Base-by-base conservation (phyloP, 768 basidiomycete genomes). In the Lactarius evosmus region DNA sequence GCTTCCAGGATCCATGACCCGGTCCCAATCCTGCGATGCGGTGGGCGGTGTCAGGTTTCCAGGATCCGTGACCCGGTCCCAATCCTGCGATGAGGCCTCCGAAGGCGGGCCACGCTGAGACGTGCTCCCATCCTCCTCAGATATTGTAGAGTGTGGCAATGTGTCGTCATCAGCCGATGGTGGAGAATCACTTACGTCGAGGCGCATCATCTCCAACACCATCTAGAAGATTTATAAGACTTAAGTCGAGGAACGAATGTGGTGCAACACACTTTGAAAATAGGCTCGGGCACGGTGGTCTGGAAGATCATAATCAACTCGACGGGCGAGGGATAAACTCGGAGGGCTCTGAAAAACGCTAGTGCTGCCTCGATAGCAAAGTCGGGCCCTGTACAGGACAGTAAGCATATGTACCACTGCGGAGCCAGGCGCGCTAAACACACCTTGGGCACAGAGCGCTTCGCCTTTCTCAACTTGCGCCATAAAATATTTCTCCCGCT, bases 231-330 rank as follows among this genome's bases (percentile, higher is more conserved):
- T 40, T 16, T 46, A 32, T 62, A 67, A 69, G 29, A 25, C 27
- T 30, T 27, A 46, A 55, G 52, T n/a, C 25, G n/a, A 50, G 34
- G 40, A 27, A 14, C 27, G 29, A 17, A 33, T 16, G 34, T 29
- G 27, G 14, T 4, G 25, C 14, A 11, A 75, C 77, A 34, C 60
- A 88, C 88, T 78, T 92, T 89, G 78, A 93, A 93, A 55, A 94
- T 79, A 40, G 86, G 81, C 30, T 84, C 82, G 3, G 93, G 90
- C 33, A 96, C 85, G 36, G 93, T 95, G 76, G 90, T 89, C 77
- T 98, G 87, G 72, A 97, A 96, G 66, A 98, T 95, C 75, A 89
- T 85, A 70, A 99, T 89, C 69, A 98, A 85, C 75, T 98, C 97
- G 34, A 93, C 85, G 0, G 95, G 93, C 33, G 91, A 86, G 56